These are phyloP conservation scores for Amylostereum chailletii DNA, from an alignment of 1,284 basidiomycete genomes.

Conservation along the genomic window DNA sequence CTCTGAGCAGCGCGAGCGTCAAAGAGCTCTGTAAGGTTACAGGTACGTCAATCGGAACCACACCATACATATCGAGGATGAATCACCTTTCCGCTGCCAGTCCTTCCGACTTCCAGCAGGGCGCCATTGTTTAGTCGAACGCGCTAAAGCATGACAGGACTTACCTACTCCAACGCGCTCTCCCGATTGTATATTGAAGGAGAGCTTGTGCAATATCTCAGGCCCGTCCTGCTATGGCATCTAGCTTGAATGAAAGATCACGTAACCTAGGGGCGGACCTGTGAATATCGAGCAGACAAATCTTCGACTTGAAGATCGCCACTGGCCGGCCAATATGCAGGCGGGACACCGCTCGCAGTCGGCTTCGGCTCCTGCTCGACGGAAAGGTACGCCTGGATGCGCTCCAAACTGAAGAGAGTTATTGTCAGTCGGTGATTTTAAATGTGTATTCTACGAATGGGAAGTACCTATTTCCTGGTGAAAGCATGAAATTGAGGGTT, in stretches of 20 bases:
- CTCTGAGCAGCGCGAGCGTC: neutral
- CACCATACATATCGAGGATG: no score
- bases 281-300: constrained; percentile 50
- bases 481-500: constrained; percentile 1
- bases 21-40: neutral
- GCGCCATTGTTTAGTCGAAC: no score
- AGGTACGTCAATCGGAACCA: neutral
- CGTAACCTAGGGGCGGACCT: constrained; percentile 15
- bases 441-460: neutral
- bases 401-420: constrained; percentile 45
- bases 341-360: constrained; percentile 43
- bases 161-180: neutral
- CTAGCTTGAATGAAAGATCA: neutral
- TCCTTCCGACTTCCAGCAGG: neutral
- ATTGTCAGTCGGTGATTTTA: no score
- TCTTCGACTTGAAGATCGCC: constrained; percentile 59
- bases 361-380: constrained; percentile 65
- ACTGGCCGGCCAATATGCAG: constrained; percentile 73
- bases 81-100: neutral
- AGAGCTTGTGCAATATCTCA: constrained; percentile 11
- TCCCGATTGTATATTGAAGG: neutral
- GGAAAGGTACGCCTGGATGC: constrained; percentile 62
- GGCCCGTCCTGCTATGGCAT: constrained; percentile 27
- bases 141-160: neutral
- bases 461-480: constrained; percentile 37